Conservation (phyloP, 106 monocot genomes). For the Allium cepa region DNA sequence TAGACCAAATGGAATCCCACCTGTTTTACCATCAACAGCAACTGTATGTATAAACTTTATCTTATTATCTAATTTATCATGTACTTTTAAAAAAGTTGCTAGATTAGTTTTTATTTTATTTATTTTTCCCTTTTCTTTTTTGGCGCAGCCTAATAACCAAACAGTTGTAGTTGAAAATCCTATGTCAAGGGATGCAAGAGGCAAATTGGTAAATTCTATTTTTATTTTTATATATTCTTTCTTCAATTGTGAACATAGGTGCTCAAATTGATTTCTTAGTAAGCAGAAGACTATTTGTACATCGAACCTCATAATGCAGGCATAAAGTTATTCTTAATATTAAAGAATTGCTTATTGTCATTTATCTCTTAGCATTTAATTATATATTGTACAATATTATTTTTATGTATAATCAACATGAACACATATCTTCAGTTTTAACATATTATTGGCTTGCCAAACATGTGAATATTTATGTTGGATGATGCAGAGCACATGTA, state of each 20-base stretch:
- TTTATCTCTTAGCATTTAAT: background rate
- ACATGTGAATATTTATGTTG: too few relatives aligned
- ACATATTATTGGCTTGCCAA: too few relatives aligned
- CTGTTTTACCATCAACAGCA: conserved; percentile 19
- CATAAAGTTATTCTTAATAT: background rate
- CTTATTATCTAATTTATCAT: background rate
- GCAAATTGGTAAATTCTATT: conserved; percentile 40
- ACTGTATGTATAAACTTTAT: conserved; percentile 17
- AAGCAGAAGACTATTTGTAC: background rate
- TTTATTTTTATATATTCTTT: background rate
- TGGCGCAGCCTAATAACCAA: conserved; percentile 18
- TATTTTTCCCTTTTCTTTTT: background rate
- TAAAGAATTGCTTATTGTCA: background rate
- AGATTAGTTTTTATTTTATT: background rate
- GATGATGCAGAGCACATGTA: too few relatives aligned
- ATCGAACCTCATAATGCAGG: background rate
- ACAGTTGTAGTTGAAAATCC: conserved; percentile 74
- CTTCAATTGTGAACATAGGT: background rate
- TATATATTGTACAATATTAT: background rate
- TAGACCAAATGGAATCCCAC: conserved; percentile 28
- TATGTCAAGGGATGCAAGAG: conserved; percentile 54
- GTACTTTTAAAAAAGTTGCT: background rate
- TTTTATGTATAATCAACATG: background rate
- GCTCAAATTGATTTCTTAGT: background rate
- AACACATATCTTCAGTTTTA: too few relatives aligned